phyloP scores from a whole-genome alignment of 768 basidiomycete genomes.

The Boletus reticuloceps region DNA sequence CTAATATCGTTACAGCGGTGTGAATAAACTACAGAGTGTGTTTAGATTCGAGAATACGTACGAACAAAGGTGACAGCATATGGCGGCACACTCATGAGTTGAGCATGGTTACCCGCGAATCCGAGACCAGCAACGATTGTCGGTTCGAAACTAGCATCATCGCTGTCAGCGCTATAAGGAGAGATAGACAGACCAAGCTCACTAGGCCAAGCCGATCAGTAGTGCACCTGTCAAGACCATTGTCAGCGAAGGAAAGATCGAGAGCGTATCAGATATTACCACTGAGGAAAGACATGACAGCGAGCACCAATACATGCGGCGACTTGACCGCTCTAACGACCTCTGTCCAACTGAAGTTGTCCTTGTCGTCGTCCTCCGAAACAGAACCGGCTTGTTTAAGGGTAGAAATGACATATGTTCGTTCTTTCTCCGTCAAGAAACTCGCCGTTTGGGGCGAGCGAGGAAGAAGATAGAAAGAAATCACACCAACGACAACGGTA shows the following conservation, averaged over 20 bases:
- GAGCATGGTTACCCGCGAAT: constrained; percentile 49
- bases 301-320: constrained; percentile 54
- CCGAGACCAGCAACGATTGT: constrained; percentile 61
- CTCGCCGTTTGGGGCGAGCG: constrained; percentile 40
- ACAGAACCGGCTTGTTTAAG: constrained; percentile 28
- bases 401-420: constrained; percentile 38
- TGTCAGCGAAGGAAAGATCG: not conserved
- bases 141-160: constrained; percentile 57
- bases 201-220: constrained; percentile 22
- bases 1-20: constrained; percentile 18
- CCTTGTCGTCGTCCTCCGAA: constrained; percentile 40
- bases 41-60: constrained; percentile 36
- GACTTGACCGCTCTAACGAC: constrained; percentile 47
- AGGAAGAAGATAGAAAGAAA: constrained; percentile 50
- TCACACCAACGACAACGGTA: constrained; percentile 55
- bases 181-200: constrained; percentile 5
- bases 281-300: constrained; percentile 49
- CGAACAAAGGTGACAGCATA: constrained; percentile 12
- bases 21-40: not conserved
- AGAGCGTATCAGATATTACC: constrained; percentile 30
- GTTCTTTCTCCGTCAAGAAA: constrained; percentile 53
- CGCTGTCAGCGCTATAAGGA: constrained; percentile 33
- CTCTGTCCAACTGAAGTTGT: constrained; percentile 57
- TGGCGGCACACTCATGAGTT: constrained; percentile 57
- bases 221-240: constrained; percentile 12